Conservation (phyloP, 2,329 filamentous ascomycete genomes). For the Alternaria dauci region DNA sequence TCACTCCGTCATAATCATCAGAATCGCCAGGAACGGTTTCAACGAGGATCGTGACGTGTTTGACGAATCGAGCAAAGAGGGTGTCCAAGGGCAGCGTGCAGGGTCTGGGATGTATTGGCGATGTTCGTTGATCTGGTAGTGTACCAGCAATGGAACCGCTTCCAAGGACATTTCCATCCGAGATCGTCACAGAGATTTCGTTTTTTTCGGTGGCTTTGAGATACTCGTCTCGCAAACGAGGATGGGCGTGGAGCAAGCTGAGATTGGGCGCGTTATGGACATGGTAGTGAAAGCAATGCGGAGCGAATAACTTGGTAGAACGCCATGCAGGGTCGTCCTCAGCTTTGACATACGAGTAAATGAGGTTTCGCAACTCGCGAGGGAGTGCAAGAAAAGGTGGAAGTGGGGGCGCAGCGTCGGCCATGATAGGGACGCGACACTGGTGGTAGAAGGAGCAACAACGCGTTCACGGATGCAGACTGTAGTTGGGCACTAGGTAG, state of each 20-base stretch:
- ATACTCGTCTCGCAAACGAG: slow-evolving; percentile 4
- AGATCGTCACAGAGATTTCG: not conserved
- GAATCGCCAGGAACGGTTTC: not conserved
- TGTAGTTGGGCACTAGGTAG: not conserved
- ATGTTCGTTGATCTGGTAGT: not conserved
- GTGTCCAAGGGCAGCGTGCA: not conserved
- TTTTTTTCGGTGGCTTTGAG: not conserved
- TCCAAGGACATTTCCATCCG: not conserved
- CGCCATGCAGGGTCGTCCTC: not conserved
- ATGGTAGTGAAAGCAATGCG: not conserved
- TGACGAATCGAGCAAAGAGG: not conserved
- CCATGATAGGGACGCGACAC: not conserved
- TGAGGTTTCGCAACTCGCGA: not conserved
- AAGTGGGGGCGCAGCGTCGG: not conserved
- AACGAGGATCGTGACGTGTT: not conserved
- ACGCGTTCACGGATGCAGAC: not conserved
- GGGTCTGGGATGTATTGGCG: not conserved
- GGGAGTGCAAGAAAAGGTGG: not conserved
- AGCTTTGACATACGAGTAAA: not conserved
- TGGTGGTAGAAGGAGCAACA: not conserved
- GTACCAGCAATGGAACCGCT: not conserved
- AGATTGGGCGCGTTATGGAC: slow-evolving; percentile 1
- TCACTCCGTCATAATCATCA: not conserved
- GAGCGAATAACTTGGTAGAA: not conserved
- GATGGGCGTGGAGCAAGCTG: not conserved